phyloP scores from a whole-genome alignment of 495 filamentous ascomycete species.

The Trichoderma erinaceum region DNA sequence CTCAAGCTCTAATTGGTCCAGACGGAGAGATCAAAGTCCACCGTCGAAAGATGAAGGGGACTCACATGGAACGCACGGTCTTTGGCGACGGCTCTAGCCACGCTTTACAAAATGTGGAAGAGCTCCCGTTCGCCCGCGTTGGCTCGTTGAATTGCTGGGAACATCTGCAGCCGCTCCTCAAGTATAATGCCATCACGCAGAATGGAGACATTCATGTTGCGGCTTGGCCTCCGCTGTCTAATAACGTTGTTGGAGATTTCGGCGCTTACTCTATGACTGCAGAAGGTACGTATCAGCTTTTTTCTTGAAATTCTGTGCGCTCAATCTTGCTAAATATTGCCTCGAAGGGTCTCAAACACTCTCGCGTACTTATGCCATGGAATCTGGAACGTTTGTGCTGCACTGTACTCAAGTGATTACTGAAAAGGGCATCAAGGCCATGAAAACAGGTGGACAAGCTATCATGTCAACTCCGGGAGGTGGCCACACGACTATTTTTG shows the following conservation, averaged over 20 bases:
- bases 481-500: constrained; percentile 45
- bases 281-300: constrained; percentile 17
- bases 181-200: constrained; percentile 49
- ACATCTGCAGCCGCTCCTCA: constrained; percentile 54
- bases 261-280: constrained; percentile 29
- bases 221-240: constrained; percentile 47
- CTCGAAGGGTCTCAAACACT: constrained; percentile 29
- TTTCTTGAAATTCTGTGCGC: neutral
- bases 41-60: constrained; percentile 54
- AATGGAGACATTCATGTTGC: constrained; percentile 51
- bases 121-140: constrained; percentile 38
- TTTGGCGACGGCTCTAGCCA: constrained; percentile 48
- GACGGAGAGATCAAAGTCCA: constrained; percentile 40
- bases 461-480: constrained; percentile 38
- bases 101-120: constrained; percentile 38
- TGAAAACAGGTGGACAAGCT: constrained; percentile 32
- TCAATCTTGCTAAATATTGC: constrained; percentile 15
- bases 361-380: constrained; percentile 47
- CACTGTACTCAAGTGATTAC: constrained; percentile 40
- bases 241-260: constrained; percentile 23
- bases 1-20: constrained; percentile 46
- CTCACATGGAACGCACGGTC: constrained; percentile 57
- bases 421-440: constrained; percentile 36
- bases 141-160: constrained; percentile 53
- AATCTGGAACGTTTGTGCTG: constrained; percentile 46